These are phyloP conservation scores for Hypomyces perniciosus DNA, from an alignment of 2,329 filamentous ascomycete genomes.

Conservation along the genomic window DNA sequence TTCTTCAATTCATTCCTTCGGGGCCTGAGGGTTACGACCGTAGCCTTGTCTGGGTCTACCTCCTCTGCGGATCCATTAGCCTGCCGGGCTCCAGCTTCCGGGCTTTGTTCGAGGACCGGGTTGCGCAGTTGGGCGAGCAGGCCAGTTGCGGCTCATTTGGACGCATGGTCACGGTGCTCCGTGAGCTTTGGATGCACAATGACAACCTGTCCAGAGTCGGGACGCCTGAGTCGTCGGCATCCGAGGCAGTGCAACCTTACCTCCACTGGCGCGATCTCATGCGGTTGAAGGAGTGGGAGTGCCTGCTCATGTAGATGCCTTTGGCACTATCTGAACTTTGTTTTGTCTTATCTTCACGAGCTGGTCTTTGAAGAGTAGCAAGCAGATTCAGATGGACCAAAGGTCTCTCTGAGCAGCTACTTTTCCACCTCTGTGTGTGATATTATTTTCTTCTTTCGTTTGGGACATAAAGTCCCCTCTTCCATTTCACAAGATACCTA, in stretches of 20 bases:
- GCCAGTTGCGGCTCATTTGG: slow-evolving; percentile 80
- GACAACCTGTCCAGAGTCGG: slow-evolving; percentile 41
- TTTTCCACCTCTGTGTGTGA: slow-evolving; percentile 17
- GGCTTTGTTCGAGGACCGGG: slow-evolving; percentile 68
- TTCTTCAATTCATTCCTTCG: slow-evolving; percentile 75
- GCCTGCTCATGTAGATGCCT: slow-evolving; percentile 68
- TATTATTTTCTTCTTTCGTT: slow-evolving; percentile 20
- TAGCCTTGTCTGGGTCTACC: slow-evolving; percentile 86
- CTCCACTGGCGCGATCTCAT: slow-evolving; percentile 95
- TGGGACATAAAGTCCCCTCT: slow-evolving; percentile 20
- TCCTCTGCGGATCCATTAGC: slow-evolving; percentile 78
- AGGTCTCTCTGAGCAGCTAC: slow-evolving; percentile 10
- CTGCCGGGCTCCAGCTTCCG: slow-evolving; percentile 70
- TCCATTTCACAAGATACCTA: slow-evolving; percentile 23
- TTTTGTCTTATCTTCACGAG: slow-evolving; percentile 23
- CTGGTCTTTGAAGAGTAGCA: slow-evolving; percentile 32
- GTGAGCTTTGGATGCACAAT: slow-evolving; percentile 80
- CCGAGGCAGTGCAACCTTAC: slow-evolving; percentile 49
- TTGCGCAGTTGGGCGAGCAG: slow-evolving; percentile 68
- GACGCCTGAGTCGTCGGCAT: slow-evolving; percentile 30
- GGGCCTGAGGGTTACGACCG: slow-evolving; percentile 82
- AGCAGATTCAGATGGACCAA: slow-evolving; percentile 14
- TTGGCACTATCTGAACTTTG: slow-evolving; percentile 6
- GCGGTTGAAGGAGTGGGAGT: slow-evolving; percentile 86
- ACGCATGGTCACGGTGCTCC: slow-evolving; percentile 69